Evolutionary conservation across 2,329 filamentous ascomycete species (phyloP).

Genomic region (Penicillium olsonii): DNA sequence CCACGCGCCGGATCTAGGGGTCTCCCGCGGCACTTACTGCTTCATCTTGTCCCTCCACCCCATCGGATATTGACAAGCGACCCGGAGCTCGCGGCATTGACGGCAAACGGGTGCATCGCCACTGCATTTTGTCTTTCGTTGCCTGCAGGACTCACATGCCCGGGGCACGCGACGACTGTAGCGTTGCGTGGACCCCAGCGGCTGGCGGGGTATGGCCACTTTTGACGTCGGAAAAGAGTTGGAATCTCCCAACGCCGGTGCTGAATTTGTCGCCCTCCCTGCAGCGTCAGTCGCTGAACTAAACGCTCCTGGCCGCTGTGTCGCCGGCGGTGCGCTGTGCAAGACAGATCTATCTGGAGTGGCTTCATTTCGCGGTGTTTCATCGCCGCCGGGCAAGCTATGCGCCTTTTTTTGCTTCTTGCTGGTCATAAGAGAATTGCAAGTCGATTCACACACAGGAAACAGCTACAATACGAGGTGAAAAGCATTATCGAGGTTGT

Average conservation of each 20-base stretch:
- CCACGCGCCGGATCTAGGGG: background rate
- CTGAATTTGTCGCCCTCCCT: background rate
- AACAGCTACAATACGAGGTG: background rate
- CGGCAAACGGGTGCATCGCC: conserved; percentile 44
- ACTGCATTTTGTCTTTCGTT: conserved; percentile 48
- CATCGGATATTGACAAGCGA: conserved; percentile 41
- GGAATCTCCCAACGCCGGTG: background rate
- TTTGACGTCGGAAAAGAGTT: background rate
- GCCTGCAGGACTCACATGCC: conserved; percentile 46
- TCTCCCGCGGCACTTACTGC: conserved; percentile 26
- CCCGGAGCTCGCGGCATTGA: conserved; percentile 42
- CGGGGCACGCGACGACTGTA: conserved; percentile 34
- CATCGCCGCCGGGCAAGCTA: background rate
- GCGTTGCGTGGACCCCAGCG: background rate
- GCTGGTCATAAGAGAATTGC: background rate
- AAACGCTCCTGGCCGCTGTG: background rate
- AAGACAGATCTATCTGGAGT: background rate
- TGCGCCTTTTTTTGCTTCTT: background rate
- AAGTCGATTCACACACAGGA: background rate
- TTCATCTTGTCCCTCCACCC: conserved; percentile 41
- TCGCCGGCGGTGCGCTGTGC: background rate
- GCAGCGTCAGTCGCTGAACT: background rate
- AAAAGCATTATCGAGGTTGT: background rate
- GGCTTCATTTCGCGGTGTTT: background rate
- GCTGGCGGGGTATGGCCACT: background rate